Evolutionary conservation across 331 rosid species (phyloP), one percentile per base, ranked within the genome.

Genomic region (Quercus phellos): DNA sequence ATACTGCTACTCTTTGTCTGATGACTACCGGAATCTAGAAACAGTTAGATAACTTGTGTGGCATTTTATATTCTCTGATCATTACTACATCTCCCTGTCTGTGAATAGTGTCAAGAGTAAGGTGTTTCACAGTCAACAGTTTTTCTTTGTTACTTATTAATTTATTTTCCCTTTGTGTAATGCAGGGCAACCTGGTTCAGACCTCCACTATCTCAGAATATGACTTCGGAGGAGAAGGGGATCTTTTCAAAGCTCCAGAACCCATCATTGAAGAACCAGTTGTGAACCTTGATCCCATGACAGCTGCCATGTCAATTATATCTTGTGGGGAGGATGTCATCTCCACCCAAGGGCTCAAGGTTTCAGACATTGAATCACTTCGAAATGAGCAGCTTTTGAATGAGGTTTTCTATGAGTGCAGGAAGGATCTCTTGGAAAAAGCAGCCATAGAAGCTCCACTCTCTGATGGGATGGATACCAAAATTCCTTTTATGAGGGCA

Each of bases 191-290:
- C 86, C 50, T 89, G 79, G 51, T 86, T 76, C 91, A 88, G 79
- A 77, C 80, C 55, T 88, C 90, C 79, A 88, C 79, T 80, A 86
- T 95, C 72, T 87, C 86, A 4, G 98, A 93, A 53, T 95, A 87
- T 82, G 99, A 95, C 82, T 82, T 89, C 85, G 97, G 92, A 76
- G 96, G 86, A 42, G 98, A 95, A 76, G 97, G 99, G 59, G 98
- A 91, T 86, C 89, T 95, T 34, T 95, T 95, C 84, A 90, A 91
- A 78, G 99, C 99, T 54, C 99, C 99, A 1, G 94, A 93, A 80
- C 94, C 87, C 1, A 86, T 92, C 50, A 70, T 90, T 43, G 96
- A 90, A 84, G 98, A 92, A 54, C 86, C 88, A 14, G 71, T 70
- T 58, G 66, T 86, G 76, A 81, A 87, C 80, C 77, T 90, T 53